Base-by-base conservation (phyloP, 1,284 basidiomycete species). In the Ceratobasidium sp. region DNA sequence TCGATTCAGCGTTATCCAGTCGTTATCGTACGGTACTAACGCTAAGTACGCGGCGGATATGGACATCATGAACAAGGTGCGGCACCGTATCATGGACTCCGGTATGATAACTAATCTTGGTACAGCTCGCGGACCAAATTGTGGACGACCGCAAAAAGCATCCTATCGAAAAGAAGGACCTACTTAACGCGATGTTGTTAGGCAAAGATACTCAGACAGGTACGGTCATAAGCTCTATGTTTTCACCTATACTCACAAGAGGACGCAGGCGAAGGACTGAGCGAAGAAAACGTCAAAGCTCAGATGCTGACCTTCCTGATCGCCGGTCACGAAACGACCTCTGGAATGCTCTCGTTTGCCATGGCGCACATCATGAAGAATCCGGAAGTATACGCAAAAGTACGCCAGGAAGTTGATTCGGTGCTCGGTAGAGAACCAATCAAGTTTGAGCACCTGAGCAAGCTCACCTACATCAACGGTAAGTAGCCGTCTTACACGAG, bases 231-330 rank as follows among this genome's bases (percentile, higher is more conserved):
- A 49, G 13, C n/a, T 49, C 23, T 51, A 46, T 44, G 18, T 10
- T 18, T 12, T 23, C 5, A 5, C 26, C 33, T 63, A 49, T 23
- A 39, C 13, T 44, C 6, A 23, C 18, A 13, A 20, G 23, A 20
- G 40, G 26, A 28, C 13, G 3, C 33, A 78, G 77, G 83, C 49
- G 78, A 83, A 77, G 79, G 80, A 13, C 80, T 84, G 10, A 79
- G 71, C 18, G 81, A 82, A 67, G 82, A 82, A 66, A 83, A 83
- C 69, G 40, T 78, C 26, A 61, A 64, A n/a, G 58, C 56, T 0
- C 68, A 85, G 79, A 81, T 84, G 75, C 81, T 84, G 18, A 84
- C 83, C 5, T 85, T 85, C 81, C 77, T 85, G 18, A 85, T 85
- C 55, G 84, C 84, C 2, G 84, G 84, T 3, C 83, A 83, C 80